Percentiles rank a stretch among this genome's conserved stretches.
Conservation (phyloP, 345 rosid species). For the Pistacia vera region DNA sequence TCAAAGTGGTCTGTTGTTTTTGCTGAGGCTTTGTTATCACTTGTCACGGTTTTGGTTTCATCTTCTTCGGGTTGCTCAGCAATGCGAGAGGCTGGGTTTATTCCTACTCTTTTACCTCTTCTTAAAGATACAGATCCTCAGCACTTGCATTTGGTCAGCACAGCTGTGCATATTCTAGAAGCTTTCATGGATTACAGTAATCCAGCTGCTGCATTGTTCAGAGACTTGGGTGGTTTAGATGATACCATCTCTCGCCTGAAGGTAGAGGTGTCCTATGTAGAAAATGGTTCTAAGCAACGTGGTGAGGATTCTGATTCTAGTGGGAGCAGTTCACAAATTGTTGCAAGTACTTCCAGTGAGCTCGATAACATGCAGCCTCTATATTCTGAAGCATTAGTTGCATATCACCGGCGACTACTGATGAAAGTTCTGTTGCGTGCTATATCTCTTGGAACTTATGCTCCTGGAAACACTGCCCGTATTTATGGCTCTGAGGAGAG, state of each 20-base stretch:
- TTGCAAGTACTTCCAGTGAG: constrained; percentile 45
- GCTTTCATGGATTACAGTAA: constrained; percentile 96
- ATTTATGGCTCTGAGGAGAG: constrained; percentile 85
- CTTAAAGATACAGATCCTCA: constrained; percentile 92
- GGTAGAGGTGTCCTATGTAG: constrained; percentile 74
- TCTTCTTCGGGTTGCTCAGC: constrained; percentile 93
- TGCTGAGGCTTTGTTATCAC: constrained; percentile 89
- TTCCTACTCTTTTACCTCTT: constrained; percentile 89
- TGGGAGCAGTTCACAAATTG: constrained; percentile 39
- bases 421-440: constrained; percentile 89
- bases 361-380: constrained; percentile 59
- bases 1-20: constrained; percentile 80
- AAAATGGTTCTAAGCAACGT: constrained; percentile 54
- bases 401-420: constrained; percentile 70
- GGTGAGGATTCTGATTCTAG: constrained; percentile 51
- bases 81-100: constrained; percentile 94
- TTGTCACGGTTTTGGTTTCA: constrained; percentile 87
- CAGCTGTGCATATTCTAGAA: constrained; percentile 88
- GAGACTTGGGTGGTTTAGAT: constrained; percentile 97
- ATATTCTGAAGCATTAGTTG: constrained; percentile 85
- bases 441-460: constrained; percentile 93
- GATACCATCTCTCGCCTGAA: constrained; percentile 83
- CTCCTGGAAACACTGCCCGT: constrained; percentile 84
- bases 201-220: constrained; percentile 89
- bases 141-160: constrained; percentile 86